Evolutionary conservation across 805 yeast species (phyloP), one percentile per base, ranked within the genome.

Genomic region (Zygosaccharomyces lentus): DNA sequence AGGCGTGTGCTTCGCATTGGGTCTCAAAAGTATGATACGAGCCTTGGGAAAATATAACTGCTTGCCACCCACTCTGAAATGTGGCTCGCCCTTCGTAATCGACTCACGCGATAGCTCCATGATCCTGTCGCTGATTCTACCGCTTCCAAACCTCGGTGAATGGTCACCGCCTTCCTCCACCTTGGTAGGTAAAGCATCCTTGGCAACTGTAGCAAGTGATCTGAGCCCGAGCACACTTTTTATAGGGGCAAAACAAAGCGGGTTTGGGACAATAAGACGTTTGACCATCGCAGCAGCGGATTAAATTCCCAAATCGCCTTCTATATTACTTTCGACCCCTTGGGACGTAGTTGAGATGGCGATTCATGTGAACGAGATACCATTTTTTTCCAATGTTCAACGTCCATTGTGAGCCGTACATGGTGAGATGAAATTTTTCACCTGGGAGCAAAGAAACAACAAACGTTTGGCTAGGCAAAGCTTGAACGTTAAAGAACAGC

Each of bases 1-100:
- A 39, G 99, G 99, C 0, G 96, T 86, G 68, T 87, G 96, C 61
- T 87, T 87, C n/a, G 98, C 96, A 59, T 86, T 86, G 35, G 97
- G 96, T 62, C 96, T 78, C 51, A 93, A 69, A 26, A 91, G 72
- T 41, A 86, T 79, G 31, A 91, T 73, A 51, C 91, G 74, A 1
- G 95, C 96, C 51, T 81, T 80, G 26, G 99, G 99, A 65, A 91
- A 86, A 64, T 80, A 90, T 8, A 85, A 72, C 52, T 84, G 73
- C 53, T 76, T 80, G 5, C 79, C 82, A 58, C 99, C 99, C 6
- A 85, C 78, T 34, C 72, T 73, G 76, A 88, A 91, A 71, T 89
- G 96, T 2, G 96, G 83, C 53, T 74, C 73, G 34, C 83, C 88
- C 43, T 67, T 68, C 23, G 75, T 80, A 35, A 84, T 74, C 48